Evolutionary conservation across 2,329 filamentous ascomycete genomes (phyloP).

Genomic region (Triangularia setosa): DNA sequence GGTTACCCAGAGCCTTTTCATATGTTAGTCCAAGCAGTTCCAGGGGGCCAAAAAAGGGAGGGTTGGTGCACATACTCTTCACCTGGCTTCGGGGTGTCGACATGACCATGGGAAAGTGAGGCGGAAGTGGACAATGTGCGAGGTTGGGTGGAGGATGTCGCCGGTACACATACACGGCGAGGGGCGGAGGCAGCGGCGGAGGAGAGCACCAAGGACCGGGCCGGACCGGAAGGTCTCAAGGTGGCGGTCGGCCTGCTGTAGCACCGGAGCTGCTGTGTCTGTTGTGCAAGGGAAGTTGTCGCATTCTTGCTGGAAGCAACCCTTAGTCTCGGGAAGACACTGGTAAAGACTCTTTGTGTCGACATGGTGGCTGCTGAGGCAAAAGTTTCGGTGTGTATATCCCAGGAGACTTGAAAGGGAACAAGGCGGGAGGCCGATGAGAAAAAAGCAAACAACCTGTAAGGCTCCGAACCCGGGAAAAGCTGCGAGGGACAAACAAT

Average conservation of each 20-base stretch:
- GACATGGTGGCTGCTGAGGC: constrained; percentile 17
- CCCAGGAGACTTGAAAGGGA: background rate
- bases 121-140: constrained; percentile 61
- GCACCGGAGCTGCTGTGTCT: constrained; percentile 19
- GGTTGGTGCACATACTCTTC: constrained; percentile 64
- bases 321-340: constrained; percentile 19
- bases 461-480: background rate
- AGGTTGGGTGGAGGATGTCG: background rate
- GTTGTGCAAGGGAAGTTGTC: constrained; percentile 16
- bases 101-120: constrained; percentile 66
- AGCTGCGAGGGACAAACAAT: background rate
- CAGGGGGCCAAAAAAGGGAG: background rate
- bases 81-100: constrained; percentile 79
- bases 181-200: constrained; percentile 5
- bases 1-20: constrained; percentile 71
- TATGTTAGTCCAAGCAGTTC: constrained; percentile 14
- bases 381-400: background rate
- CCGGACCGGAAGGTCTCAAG: background rate
- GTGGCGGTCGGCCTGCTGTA: constrained; percentile 24
- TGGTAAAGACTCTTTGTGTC: constrained; percentile 17
- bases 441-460: background rate
- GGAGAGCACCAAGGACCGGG: constrained; percentile 2
- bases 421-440: background rate
- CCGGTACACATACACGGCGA: background rate
- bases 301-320: constrained; percentile 9